Base-by-base conservation (phyloP, 371 early-diverging fungal genomes). In the Dentiscutata heterogama region DNA sequence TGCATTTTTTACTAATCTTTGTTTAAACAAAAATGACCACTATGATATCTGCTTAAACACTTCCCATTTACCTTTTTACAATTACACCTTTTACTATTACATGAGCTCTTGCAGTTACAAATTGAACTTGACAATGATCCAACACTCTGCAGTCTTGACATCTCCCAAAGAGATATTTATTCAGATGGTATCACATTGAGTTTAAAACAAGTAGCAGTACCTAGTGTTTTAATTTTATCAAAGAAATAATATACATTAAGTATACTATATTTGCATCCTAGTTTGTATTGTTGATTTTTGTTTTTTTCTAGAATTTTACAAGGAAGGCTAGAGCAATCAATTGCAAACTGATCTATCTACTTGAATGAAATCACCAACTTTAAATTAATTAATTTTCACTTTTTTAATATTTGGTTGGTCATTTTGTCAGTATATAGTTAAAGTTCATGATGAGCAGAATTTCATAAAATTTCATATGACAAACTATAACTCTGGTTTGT, bases 221-320 rank as follows among this genome's bases (percentile, higher is more conserved):
- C 0, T 6, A 71, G 29, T 51, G 13, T 20, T 71, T 71, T n/a
- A 2, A 71, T 13, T 11, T 71, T 2, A 42, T 50, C 51, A n/a
- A 50, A 42, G 50, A 14, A 71, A 71, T 71, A 71, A 71, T 13
- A 50, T 3, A 71, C 46, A 7, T 50, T 50, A 50, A 71, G 18
- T 51, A 71, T 71, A 8, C 50, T n/a, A 71, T 39, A 71, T n/a
- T 71, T 71, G 4, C 7, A 71, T 22, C 72, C 51, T 18, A 71
- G 13, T 25, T 50, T 0, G 46, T 51, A 71, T 39, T 39, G 6
- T 71, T 71, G n/a, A 51, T 71, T 29, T 8, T 64, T 46, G 8
- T 7, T 71, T 53, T 71, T 71, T 51, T 75, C 58, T 22, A 75
- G 7, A 58, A 75, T 22, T 75, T 58, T 76, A 58, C 76, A 27